A percentile compares a stretch with the other conserved stretches of the same genome.
phyloP scores from a whole-genome alignment of 306 rosid genomes.

The Vigna radiata region DNA sequence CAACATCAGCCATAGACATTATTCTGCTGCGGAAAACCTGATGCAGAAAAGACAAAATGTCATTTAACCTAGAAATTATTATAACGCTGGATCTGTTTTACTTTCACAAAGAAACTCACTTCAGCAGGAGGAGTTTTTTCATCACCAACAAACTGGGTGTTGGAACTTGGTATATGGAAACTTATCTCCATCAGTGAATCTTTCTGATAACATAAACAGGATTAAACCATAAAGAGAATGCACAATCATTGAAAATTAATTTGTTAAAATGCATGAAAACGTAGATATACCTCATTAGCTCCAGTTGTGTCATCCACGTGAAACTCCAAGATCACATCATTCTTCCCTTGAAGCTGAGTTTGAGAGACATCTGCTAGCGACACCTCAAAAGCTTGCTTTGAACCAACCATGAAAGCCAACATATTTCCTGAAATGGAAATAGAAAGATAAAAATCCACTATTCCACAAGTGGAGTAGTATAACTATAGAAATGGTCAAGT shows the following conservation, averaged over 20 bases:
- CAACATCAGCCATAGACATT: constrained; percentile 93
- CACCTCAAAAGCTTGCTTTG: constrained; percentile 98
- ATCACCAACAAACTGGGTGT: constrained; percentile 97
- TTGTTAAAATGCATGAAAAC: constrained; percentile 7
- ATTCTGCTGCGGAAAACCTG: constrained; percentile 96
- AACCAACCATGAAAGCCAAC: constrained; percentile 87
- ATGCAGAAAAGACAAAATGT: constrained; percentile 32
- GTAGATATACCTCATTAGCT: constrained; percentile 83
- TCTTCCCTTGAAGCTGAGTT: constrained; percentile 95
- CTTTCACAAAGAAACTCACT: constrained; percentile 53
- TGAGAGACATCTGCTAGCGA: constrained; percentile 97
- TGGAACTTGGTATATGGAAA: constrained; percentile 95
- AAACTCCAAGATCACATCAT: constrained; percentile 91
- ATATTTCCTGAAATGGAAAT: constrained; percentile 72
- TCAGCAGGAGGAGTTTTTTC: constrained; percentile 94
- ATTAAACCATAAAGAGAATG: constrained; percentile 19
- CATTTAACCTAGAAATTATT: constrained; percentile 35
- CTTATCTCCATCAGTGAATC: constrained; percentile 99
- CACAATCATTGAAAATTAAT: constrained; percentile 5
- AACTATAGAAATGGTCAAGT: neutral
- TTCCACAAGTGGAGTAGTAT: neutral
- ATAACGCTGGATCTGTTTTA: constrained; percentile 5
- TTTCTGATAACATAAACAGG: constrained; percentile 66
- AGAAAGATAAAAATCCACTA: constrained; percentile 34
- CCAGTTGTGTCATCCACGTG: constrained; percentile 99